Conservation (phyloP, 305 asterid genomes). For the Ilex paraguariensis region DNA sequence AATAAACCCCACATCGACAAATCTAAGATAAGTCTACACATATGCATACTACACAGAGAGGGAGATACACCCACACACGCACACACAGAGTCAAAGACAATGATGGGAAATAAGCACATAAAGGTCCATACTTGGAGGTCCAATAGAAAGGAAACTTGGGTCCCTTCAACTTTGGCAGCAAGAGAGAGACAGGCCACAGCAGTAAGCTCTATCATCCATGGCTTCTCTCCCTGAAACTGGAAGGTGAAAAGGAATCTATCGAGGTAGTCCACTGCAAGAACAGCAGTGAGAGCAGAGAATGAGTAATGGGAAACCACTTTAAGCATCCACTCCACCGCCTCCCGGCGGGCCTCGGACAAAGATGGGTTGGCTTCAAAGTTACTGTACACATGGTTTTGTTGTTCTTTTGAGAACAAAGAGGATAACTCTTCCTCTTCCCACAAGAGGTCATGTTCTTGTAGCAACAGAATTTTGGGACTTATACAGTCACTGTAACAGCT, state of each 20-base stretch:
- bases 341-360: slow-evolving; percentile 35
- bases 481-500: slow-evolving; percentile 4
- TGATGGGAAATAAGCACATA: no score
- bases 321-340: slow-evolving; percentile 71
- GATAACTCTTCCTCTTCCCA: slow-evolving; percentile 51
- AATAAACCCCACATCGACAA: neutral
- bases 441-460: slow-evolving; percentile 25
- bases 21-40: neutral
- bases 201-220: slow-evolving; percentile 75
- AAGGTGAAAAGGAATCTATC: slow-evolving; percentile 45
- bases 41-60: no score
- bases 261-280: slow-evolving; percentile 74
- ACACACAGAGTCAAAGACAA: no score
- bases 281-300: slow-evolving; percentile 64
- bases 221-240: slow-evolving; percentile 36
- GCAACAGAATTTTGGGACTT: slow-evolving; percentile 7
- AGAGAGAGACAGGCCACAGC: slow-evolving; percentile 74
- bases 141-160: slow-evolving; percentile 57
- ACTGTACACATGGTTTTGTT: slow-evolving; percentile 20
- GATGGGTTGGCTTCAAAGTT: slow-evolving; percentile 21
- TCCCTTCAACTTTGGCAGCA: slow-evolving; percentile 78
- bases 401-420: slow-evolving; percentile 50
- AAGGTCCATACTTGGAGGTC: slow-evolving; percentile 35
- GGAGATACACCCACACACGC: no score
- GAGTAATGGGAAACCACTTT: slow-evolving; percentile 45